phyloP scores from a whole-genome alignment of 2,329 filamentous ascomycete species.

The Botrytis sinoallii region DNA sequence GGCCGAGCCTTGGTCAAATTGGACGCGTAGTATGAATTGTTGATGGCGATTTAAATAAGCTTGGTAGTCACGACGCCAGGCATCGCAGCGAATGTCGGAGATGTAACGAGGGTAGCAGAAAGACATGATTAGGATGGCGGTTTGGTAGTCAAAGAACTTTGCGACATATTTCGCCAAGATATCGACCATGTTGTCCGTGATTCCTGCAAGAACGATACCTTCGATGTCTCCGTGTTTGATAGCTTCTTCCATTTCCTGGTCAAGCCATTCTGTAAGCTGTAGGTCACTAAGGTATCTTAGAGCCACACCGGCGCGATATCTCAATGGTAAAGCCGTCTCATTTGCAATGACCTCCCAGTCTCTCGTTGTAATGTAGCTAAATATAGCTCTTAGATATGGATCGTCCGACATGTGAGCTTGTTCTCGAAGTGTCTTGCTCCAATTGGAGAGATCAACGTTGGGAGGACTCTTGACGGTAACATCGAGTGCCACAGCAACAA shows the following conservation, averaged over 20 bases:
- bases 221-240: constrained; percentile 69
- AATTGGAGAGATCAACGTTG: constrained; percentile 36
- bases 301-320: constrained; percentile 72
- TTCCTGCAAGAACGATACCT: constrained; percentile 73
- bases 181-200: constrained; percentile 69
- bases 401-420: constrained; percentile 56
- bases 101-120: constrained; percentile 74
- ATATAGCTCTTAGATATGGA: constrained; percentile 76
- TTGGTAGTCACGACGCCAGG: constrained; percentile 71
- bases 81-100: constrained; percentile 69
- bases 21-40: constrained; percentile 70
- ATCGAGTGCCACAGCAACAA: constrained; percentile 65
- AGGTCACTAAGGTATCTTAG: constrained; percentile 63
- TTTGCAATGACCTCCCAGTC: constrained; percentile 73
- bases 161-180: constrained; percentile 73
- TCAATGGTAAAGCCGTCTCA: constrained; percentile 69
- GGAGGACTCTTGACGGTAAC: constrained; percentile 53
- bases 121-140: constrained; percentile 70
- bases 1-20: constrained; percentile 75
- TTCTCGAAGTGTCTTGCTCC: constrained; percentile 33
- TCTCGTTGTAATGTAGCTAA: constrained; percentile 71
- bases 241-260: constrained; percentile 59
- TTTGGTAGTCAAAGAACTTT: constrained; percentile 75
- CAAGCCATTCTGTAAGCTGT: constrained; percentile 64
- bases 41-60: constrained; percentile 71